Base-by-base conservation (phyloP, 345 rosid species). In the Psidium friedrichsthalianum region DNA sequence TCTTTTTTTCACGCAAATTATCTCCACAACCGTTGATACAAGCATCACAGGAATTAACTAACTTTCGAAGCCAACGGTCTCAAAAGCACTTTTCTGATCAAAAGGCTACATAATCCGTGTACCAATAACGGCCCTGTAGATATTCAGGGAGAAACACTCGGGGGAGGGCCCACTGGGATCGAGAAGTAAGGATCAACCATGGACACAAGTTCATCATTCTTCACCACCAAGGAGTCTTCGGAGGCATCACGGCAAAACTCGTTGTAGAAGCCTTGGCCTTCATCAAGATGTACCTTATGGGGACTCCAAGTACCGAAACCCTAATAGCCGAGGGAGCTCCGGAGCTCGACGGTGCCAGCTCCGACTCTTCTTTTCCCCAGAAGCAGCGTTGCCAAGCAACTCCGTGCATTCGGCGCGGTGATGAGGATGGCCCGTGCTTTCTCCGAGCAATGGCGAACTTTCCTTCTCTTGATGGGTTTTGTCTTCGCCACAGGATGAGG, bases 231-330 rank as follows among this genome's bases (percentile, higher is more conserved):
- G 27, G 80, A 16, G 56, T 83, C 85, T 44, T 36, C 87, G 51
- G 81, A 86, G 80, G 85, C 86, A 54, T 89, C 93, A 47, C 90
- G 83, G 80, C 87, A 90, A 56, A 86, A 86, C 86, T 88, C 92
- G 54, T 90, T 90, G 91, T 85, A 90, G 83, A 91, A 36, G 92
- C 89, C 87, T 89, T 90, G 25, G 92, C 92, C 89, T 87, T 90
- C 88, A 90, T 87, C 52, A 89, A 64, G 61, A 90, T 86, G 87
- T 61, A 86, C 87, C 90, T 89, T 86, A 90, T 88, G 74, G 92
- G 88, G 90, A 85, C 85, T 74, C 86, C 88, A 89, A 58, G 57
- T 83, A 88, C 90, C 92, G 84, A 61, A 90, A 86, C 87, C 89
- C 87, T 32, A 18, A 10, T 53, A 89, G 24, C 56, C 84, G 83